Evolutionary conservation across 306 rosid genomes (phyloP).

Genomic region (Castanea mollissima): DNA sequence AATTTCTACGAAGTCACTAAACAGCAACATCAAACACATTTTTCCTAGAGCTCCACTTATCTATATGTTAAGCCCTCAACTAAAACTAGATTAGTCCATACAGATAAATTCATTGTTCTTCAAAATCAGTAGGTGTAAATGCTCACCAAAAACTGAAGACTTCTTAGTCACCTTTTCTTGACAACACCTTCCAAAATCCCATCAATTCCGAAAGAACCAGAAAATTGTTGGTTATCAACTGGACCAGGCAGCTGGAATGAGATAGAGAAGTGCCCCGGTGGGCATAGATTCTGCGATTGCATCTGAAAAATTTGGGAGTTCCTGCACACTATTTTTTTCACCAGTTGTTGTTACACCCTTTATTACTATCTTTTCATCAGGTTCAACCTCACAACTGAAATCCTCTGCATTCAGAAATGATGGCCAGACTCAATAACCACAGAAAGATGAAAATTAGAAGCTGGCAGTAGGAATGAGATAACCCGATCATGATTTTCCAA

Average conservation of each 20-base stretch:
- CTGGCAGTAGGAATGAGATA: neutral
- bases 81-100: neutral
- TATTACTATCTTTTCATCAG: slow-evolving; percentile 34
- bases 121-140: no score
- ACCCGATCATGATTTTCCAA: no score
- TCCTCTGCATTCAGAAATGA: slow-evolving; percentile 23
- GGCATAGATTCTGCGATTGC: slow-evolving; percentile 42
- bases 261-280: slow-evolving; percentile 40
- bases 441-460: neutral
- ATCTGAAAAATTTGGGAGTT: slow-evolving; percentile 38
- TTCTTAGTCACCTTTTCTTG: slow-evolving; percentile 22
- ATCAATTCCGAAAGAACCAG: slow-evolving; percentile 37
- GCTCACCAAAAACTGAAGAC: neutral
- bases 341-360: slow-evolving; percentile 39
- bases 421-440: neutral
- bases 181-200: slow-evolving; percentile 42
- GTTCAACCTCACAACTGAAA: slow-evolving; percentile 41
- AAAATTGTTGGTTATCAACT: slow-evolving; percentile 31
- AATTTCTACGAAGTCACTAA: neutral
- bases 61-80: neutral
- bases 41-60: neutral
- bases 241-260: slow-evolving; percentile 45
- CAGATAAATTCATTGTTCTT: no score
- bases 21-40: neutral
- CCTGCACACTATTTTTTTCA: slow-evolving; percentile 34